Base-by-base conservation (phyloP, 805 yeast species). In the Groenewaldozyma tartarivorans region DNA sequence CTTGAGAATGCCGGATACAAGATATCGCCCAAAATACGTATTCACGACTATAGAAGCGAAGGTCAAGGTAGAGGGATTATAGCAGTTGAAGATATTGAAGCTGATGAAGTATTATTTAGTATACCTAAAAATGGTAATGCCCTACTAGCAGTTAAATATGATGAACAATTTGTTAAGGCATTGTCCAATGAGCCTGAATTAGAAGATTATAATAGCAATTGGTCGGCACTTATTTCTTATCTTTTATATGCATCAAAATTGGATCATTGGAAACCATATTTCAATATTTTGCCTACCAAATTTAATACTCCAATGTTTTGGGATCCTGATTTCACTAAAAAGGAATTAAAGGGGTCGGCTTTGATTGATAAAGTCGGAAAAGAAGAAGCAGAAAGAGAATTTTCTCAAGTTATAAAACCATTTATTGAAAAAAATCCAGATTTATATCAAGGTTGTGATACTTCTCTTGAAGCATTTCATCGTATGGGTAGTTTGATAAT, bases 301-400 rank as follows among this genome's bases (percentile, higher is more conserved):
- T 75, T 81, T 58, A 70, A 78, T 52, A 79, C 79, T 27, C 71
- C 87, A 43, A 82, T 87, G 76, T 85, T 77, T 53, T 90, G 98
- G 97, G 46, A 48, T 1, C 75, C 74, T 0, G 68, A 67, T 0
- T 92, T 90, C 43, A 42, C 44, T n/a, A 54, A 82, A 31, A 46
- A 63, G 2, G 43, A 48, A 1, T 65, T 90, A 45, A 51, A 65
- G 35, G 96, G 96, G 0, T 85, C 96, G 0, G 66, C 75, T 32
- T 76, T 88, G 2, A 51, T 79, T 22, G 66, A 69, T 2, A 68
- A 95, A 55, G 69, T 90, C 31, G 97, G 96, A 2, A 73, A 67
- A 36, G 74, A 71, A 1, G 66, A 72, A 33, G 88, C 95, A 0
- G 71, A 71, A 43, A 72, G 66, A 26, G 72, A 80, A 74, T 83